Percentiles rank a stretch among this genome's conserved stretches.
Conservation (phyloP, 768 basidiomycete species). For the Cystobasidiopsis lactophilus region DNA sequence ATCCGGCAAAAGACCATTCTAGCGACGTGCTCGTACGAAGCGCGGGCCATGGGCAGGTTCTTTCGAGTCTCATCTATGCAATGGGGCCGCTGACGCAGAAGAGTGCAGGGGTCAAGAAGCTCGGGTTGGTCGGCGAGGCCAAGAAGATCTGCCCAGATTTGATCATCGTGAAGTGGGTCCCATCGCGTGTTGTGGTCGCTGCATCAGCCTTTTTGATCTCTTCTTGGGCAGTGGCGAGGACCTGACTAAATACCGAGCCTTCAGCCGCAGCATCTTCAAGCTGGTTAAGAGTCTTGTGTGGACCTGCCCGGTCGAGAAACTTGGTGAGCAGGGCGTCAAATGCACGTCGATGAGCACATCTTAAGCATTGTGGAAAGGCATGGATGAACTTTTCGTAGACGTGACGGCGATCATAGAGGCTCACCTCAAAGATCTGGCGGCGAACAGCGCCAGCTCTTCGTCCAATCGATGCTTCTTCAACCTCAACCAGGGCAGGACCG, state of each 20-base stretch:
- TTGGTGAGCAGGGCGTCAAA: constrained; percentile 7
- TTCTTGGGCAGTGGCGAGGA: constrained; percentile 1
- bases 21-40: constrained; percentile 18
- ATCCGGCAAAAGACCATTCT: constrained; percentile 16
- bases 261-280: constrained; percentile 11
- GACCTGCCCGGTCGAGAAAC: constrained; percentile 14
- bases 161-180: constrained; percentile 17
- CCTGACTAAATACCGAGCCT: constrained; percentile 16
- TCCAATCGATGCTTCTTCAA: constrained; percentile 6
- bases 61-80: too few relatives aligned
- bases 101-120: constrained; percentile 15
- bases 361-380: not conserved
- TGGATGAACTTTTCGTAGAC: constrained; percentile 19
- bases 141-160: constrained; percentile 11
- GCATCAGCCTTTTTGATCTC: not conserved
- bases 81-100: too few relatives aligned
- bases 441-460: not conserved
- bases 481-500: not conserved
- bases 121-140: constrained; percentile 11
- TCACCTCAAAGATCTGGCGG: constrained; percentile 5
- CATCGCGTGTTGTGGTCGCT: not conserved
- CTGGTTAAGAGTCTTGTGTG: constrained; percentile 13
- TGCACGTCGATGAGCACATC: not conserved
- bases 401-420: constrained; percentile 10
- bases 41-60: constrained; percentile 9